Conservation (phyloP, 192 early-diverging fungal species). For the Phlyctochytrium bullatum region DNA sequence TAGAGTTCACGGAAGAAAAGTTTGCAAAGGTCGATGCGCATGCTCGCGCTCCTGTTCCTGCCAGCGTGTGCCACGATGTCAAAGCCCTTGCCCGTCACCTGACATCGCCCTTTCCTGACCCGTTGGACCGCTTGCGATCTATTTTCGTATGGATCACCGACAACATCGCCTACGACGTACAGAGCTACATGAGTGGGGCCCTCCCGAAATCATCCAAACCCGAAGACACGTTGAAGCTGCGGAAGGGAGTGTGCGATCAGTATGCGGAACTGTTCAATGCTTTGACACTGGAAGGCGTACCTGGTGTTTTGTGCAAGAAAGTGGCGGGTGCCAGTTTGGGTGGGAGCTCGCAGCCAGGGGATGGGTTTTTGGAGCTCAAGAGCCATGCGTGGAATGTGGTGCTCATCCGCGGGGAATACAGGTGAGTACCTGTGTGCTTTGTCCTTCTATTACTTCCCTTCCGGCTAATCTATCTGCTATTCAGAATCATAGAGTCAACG, state of each 20-base stretch:
- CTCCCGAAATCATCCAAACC: too few species aligned
- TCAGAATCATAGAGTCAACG: background rate
- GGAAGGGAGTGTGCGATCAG: too few species aligned
- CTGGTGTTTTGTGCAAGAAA: too few species aligned
- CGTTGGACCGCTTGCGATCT: background rate
- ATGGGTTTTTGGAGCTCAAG: background rate
- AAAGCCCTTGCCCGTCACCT: background rate
- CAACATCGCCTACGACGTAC: background rate
- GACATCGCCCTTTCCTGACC: background rate
- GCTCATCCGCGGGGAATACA: background rate
- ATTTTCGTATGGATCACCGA: background rate
- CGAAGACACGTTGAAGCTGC: too few species aligned
- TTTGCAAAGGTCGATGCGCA: background rate
- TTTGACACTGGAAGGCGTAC: too few species aligned
- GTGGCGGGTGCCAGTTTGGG: too few species aligned
- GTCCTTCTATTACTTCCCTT: too few species aligned
- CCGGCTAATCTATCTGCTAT: too few species aligned
- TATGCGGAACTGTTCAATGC: too few species aligned
- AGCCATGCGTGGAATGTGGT: background rate
- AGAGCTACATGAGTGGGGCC: too few species aligned
- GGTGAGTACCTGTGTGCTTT: too few species aligned
- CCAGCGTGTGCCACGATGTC: background rate
- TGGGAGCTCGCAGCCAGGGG: background rate
- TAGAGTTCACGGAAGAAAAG: background rate
- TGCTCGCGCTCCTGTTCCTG: background rate